Percentiles rank a stretch among this genome's conserved stretches.
Evolutionary conservation across 305 asterid species (phyloP).

Genomic region (Ilex paraguariensis): DNA sequence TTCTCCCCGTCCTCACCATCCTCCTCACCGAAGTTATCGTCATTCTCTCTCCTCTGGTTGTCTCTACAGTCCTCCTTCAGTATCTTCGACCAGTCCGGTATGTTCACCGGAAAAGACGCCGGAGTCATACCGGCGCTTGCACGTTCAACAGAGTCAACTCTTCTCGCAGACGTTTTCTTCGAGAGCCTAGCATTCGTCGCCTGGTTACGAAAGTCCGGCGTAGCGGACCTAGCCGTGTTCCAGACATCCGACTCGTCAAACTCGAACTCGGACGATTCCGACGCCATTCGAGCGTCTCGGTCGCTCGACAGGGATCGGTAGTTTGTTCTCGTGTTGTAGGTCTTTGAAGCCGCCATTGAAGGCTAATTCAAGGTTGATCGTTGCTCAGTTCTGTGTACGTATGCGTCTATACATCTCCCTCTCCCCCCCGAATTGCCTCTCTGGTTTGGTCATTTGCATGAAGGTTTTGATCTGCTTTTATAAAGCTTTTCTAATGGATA

Average conservation of each 20-base stretch:
- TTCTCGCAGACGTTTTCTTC: constrained; percentile 35
- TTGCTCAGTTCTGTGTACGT: too few species aligned
- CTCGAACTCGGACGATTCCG: constrained; percentile 47
- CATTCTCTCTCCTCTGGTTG: constrained; percentile 40
- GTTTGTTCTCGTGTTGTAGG: constrained; percentile 46
- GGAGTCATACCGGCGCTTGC: constrained; percentile 18
- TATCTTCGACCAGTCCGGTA: constrained; percentile 96
- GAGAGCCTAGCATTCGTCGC: constrained; percentile 25
- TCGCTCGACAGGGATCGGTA: constrained; percentile 51
- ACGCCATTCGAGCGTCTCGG: constrained; percentile 16
- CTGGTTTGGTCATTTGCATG: background rate
- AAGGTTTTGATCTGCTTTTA: constrained; percentile 38
- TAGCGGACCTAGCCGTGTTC: constrained; percentile 38
- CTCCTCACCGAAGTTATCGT: constrained; percentile 29
- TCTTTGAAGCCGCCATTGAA: constrained; percentile 62
- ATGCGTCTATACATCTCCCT: background rate
- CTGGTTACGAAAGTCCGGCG: constrained; percentile 50
- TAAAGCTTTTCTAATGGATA: constrained; percentile 54
- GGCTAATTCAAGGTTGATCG: background rate
- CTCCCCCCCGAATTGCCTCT: too few species aligned
- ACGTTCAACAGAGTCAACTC: constrained; percentile 7
- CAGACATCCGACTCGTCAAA: constrained; percentile 80
- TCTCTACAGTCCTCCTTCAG: constrained; percentile 71
- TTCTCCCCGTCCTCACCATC: constrained; percentile 34
- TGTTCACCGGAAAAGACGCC: constrained; percentile 65